Conservation (phyloP, 106 monocot genomes). For the Dendrobium chrysotoxum region DNA sequence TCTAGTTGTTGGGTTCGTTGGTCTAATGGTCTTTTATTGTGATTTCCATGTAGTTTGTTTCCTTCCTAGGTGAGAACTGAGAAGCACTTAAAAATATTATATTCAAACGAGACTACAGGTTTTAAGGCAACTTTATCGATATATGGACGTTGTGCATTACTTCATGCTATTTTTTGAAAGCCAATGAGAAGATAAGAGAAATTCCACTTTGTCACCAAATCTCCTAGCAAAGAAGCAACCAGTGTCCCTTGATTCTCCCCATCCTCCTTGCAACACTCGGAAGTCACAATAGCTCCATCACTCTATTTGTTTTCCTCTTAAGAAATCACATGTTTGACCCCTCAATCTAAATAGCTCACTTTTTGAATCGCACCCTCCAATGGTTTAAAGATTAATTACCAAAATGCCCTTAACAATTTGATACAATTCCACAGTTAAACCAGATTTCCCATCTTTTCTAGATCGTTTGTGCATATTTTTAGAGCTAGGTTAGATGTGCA, state of each 20-base stretch:
- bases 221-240: too few relatives aligned
- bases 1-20: too few relatives aligned
- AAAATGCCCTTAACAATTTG: not conserved
- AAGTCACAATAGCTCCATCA: not conserved
- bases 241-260: not conserved
- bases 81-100: too few relatives aligned
- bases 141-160: too few relatives aligned
- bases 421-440: not conserved
- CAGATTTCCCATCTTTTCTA: not conserved
- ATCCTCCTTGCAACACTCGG: not conserved
- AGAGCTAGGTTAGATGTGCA: not conserved
- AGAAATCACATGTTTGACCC: not conserved
- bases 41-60: too few relatives aligned
- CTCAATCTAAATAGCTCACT: not conserved
- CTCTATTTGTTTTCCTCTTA: not conserved
- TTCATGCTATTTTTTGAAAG: too few relatives aligned
- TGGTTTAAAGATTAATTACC: not conserved
- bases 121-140: too few relatives aligned
- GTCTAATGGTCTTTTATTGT: too few relatives aligned
- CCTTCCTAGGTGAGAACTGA: too few relatives aligned
- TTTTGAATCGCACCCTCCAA: not conserved
- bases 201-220: too few relatives aligned
- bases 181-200: too few relatives aligned
- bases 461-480: not conserved
- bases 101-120: too few relatives aligned